Evolutionary conservation across 371 early-diverging fungal species (phyloP), one percentile per base, ranked within the genome.

Genomic region (Vavraia culicis): DNA sequence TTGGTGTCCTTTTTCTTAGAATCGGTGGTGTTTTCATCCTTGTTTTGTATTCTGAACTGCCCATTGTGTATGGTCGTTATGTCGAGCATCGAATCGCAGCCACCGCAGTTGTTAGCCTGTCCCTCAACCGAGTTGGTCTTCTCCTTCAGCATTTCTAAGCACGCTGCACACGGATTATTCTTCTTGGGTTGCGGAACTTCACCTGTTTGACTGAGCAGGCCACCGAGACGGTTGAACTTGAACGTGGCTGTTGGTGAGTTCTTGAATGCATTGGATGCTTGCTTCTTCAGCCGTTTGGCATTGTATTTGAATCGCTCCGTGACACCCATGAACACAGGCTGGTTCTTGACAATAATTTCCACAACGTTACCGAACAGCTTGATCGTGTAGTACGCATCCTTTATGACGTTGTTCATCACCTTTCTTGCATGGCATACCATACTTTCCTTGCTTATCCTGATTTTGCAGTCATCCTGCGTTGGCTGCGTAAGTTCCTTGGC

Each of bases 311-410:
- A 4, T 5, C 35, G 22, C 35, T 45, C 45, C 8, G 32, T 36
- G 7, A 45, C 45, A 33, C 13, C 45, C 45, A 45, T 45, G 32
- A 45, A 31, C 11, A 27, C 14, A 16, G 35, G 32, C 13, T 7
- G 13, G 13, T 14, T 36, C 14, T 18, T 36, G 14, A 7, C 22
- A 22, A 45, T 14, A 7, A 45, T 7, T 31, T 45, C 32, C 32
- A 45, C 45, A 5, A 45, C 45, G 18, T 45, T 45, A 31, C 45
- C 45, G 14, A 8, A 45, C 32, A 45, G 22, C n/a, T 27, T 32
- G 5, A 45, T 7, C 31, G 4, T 4, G 19, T 45, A 45, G 22
- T 45, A 45, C 11, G 45, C 32, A 16, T 22, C 31, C 7, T 22
- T 31, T 5, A 45, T 31, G 35, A 45, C 45, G 35, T 31, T 8